Percentiles rank a stretch among this genome's conserved stretches.
Evolutionary conservation across 176 grass and related monocot species (phyloP).

Genomic region (Secale cereale): DNA sequence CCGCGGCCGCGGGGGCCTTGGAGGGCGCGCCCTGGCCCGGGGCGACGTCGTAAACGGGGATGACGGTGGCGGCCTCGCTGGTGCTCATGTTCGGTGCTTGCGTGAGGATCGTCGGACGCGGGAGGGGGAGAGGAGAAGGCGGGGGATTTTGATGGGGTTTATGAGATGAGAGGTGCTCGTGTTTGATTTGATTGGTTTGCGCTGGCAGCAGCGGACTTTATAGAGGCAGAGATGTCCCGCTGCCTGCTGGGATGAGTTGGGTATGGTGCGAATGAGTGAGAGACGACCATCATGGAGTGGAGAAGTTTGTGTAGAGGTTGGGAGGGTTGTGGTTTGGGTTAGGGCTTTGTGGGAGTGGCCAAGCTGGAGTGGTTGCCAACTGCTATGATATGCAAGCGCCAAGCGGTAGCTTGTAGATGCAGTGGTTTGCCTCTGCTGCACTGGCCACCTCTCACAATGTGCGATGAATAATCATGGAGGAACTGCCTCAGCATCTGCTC

Average conservation of each 20-base stretch:
- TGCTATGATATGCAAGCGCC: background rate
- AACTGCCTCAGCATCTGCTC: background rate
- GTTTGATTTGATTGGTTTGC: background rate
- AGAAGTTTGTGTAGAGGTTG: background rate
- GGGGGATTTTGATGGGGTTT: background rate
- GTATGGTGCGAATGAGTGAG: background rate
- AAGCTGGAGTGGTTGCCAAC: conserved; percentile 1
- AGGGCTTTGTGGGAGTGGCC: background rate
- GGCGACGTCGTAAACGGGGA: conserved; percentile 45
- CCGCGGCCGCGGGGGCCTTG: conserved; percentile 11
- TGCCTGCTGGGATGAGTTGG: background rate
- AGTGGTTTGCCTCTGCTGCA: background rate
- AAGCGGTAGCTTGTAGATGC: background rate
- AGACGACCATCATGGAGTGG: background rate
- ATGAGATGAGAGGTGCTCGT: background rate
- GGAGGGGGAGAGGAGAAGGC: background rate
- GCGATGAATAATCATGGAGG: background rate
- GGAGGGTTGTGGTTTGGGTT: background rate
- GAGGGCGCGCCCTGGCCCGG: background rate
- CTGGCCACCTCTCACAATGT: background rate
- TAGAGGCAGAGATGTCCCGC: background rate
- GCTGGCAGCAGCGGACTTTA: background rate
- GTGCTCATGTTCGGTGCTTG: conserved; percentile 46
- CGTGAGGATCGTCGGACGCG: background rate
- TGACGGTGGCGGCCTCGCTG: conserved; percentile 55